A percentile compares a stretch with the other conserved stretches of the same genome.
Conservation (phyloP, 495 filamentous ascomycete genomes). For the Aspergillus olivimuriae region DNA sequence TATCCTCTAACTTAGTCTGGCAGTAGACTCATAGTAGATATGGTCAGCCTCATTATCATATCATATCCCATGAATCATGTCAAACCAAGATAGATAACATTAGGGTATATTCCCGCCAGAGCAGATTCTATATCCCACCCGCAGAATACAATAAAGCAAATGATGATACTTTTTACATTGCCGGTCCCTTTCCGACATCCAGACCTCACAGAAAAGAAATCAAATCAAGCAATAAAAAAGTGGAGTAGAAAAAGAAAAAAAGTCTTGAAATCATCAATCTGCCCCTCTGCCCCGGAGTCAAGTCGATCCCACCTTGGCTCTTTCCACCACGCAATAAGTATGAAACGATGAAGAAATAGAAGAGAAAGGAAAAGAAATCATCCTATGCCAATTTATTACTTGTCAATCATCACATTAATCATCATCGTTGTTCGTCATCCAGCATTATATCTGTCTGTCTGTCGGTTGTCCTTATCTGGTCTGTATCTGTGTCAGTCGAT, state of each 20-base stretch:
- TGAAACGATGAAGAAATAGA: too few species aligned
- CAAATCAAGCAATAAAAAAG: neutral
- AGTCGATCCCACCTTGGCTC: too few species aligned
- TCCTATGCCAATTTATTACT: neutral
- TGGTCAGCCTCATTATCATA: neutral
- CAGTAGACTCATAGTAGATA: neutral
- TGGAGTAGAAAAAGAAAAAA: neutral
- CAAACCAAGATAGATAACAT: too few species aligned
- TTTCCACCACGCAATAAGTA: too few species aligned
- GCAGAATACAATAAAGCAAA: neutral
- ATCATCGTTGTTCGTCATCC: too few species aligned
- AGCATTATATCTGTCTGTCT: neutral
- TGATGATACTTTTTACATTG: neutral
- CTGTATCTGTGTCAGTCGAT: too few species aligned
- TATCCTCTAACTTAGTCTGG: neutral
- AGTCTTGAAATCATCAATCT: neutral
- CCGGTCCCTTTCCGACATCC: too few species aligned
- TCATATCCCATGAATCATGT: neutral
- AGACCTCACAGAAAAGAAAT: too few species aligned
- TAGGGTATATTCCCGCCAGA: too few species aligned
- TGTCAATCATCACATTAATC: neutral
- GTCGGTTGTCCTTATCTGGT: too few species aligned
- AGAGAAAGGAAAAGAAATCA: neutral
- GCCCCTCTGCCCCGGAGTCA: too few species aligned
- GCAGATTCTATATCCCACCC: too few species aligned